phyloP scores from a whole-genome alignment of 768 basidiomycete species.

The Suillus sp. region DNA sequence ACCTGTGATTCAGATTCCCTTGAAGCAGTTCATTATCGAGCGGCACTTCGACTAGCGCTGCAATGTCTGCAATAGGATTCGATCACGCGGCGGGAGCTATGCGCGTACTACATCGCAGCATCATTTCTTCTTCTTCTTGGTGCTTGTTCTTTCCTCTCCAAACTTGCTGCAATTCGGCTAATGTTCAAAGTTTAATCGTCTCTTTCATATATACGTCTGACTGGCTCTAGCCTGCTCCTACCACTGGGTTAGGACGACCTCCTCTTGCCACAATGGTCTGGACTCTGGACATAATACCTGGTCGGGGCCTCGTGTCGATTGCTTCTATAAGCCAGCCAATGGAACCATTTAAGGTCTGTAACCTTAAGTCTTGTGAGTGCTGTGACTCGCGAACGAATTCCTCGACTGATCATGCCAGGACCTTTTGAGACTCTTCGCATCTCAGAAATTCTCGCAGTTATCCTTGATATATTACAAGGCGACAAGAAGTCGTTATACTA shows the following conservation, averaged over 20 bases:
- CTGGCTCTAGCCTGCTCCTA: not conserved
- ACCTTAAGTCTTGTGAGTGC: not conserved
- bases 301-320: not conserved
- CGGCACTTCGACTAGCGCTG: no score
- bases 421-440: constrained; percentile 5
- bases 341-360: not conserved
- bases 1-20: not conserved
- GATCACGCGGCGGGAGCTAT: no score
- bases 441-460: constrained; percentile 2
- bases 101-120: no score
- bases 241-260: not conserved
- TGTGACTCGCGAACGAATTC: no score
- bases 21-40: no score
- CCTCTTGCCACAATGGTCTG: not conserved
- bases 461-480: constrained; percentile 7
- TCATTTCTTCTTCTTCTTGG: no score
- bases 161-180: not conserved
- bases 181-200: not conserved
- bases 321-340: not conserved
- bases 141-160: not conserved
- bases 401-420: not conserved
- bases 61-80: no score
- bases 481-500: constrained; percentile 10
- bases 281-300: not conserved
- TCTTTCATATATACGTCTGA: not conserved